These are phyloP conservation scores for Acmispon strigosus DNA, from an alignment of 306 rosid genomes.

Conservation along the genomic window DNA sequence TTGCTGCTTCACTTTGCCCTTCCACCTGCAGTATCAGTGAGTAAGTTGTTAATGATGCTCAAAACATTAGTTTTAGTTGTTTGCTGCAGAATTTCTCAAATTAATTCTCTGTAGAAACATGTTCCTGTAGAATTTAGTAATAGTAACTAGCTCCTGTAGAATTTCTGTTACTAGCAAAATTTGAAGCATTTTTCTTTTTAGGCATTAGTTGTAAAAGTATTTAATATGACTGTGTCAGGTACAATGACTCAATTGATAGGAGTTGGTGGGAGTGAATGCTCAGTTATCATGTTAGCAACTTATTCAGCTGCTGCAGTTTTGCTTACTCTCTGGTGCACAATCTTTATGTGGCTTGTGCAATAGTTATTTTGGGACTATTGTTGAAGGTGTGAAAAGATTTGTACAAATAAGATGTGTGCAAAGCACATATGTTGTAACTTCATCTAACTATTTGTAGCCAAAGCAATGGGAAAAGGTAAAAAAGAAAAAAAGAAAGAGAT, in stretches of 20 bases:
- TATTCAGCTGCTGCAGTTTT: constrained; percentile 21
- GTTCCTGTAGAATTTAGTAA: too few species aligned
- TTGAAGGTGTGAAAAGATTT: background rate
- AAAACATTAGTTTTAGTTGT: background rate
- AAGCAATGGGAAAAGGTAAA: too few species aligned
- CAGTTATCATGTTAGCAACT: constrained; percentile 34
- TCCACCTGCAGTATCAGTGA: constrained; percentile 28
- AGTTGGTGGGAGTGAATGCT: constrained; percentile 32
- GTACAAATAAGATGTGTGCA: background rate
- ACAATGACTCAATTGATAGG: constrained; percentile 33
- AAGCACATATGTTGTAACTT: background rate
- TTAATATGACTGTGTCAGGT: background rate
- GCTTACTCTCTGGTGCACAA: constrained; percentile 28
- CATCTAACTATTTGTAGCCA: too few species aligned
- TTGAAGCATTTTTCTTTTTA: too few species aligned
- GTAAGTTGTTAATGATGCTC: constrained; percentile 16
- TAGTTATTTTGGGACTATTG: background rate
- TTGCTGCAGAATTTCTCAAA: background rate
- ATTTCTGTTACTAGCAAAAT: too few species aligned
- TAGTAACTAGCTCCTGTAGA: too few species aligned
- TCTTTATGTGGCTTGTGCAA: constrained; percentile 31
- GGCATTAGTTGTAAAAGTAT: too few species aligned
- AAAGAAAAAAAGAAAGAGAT: too few species aligned
- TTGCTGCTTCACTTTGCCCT: constrained; percentile 33
- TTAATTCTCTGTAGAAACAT: too few species aligned